Evolutionary conservation across 176 grass and related monocot genomes (phyloP).

Genomic region (Aegilops bicornis): DNA sequence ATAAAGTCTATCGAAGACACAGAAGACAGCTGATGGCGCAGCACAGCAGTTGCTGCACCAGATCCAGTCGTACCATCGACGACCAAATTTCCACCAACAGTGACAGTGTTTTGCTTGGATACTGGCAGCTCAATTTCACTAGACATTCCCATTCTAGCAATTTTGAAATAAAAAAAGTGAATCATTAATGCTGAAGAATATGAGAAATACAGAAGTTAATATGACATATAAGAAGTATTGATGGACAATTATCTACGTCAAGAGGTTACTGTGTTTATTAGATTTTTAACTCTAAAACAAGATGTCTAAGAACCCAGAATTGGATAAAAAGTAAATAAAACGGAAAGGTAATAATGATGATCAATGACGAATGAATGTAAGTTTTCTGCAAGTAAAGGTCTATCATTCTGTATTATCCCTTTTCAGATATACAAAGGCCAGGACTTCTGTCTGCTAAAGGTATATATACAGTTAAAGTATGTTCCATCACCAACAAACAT

Average conservation of each 20-base stretch:
- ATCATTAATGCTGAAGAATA: conserved; percentile 32
- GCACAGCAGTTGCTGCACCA: conserved; percentile 69
- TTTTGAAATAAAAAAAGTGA: conserved; percentile 42
- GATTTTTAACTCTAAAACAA: conserved; percentile 21
- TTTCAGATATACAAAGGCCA: neutral
- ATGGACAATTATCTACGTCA: conserved; percentile 25
- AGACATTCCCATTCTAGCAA: conserved; percentile 86
- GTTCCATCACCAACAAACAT: conserved; percentile 11
- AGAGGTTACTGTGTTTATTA: neutral
- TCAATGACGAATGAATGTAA: neutral
- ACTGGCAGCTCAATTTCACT: conserved; percentile 77
- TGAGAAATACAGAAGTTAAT: conserved; percentile 11
- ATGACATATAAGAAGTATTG: conserved; percentile 3
- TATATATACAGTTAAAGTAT: conserved; percentile 10
- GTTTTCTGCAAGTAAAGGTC: conserved; percentile 14
- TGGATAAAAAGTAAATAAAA: neutral
- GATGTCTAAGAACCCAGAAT: neutral
- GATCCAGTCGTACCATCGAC: conserved; percentile 64
- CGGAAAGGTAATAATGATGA: conserved; percentile 1
- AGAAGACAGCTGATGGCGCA: conserved; percentile 71
- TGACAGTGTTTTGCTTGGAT: conserved; percentile 74
- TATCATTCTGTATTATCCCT: neutral
- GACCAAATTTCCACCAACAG: conserved; percentile 74
- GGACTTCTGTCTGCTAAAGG: conserved; percentile 1
- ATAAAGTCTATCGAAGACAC: conserved; percentile 74